These are phyloP conservation scores for Lactarius tabidus DNA, from an alignment of 768 basidiomycete genomes.

Conservation along the genomic window DNA sequence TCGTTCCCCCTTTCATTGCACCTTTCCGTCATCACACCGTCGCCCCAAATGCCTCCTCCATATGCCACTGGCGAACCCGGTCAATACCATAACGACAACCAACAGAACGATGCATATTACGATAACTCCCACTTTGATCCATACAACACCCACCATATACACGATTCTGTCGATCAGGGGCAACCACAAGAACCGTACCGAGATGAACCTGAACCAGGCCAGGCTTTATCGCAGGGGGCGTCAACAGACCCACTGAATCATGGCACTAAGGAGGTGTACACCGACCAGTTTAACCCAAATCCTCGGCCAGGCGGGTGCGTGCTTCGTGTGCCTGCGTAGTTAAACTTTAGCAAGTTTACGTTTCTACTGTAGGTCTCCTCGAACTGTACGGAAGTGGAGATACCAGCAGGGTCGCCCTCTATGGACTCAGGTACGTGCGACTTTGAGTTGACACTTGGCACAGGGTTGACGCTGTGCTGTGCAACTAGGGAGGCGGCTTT, in stretches of 20 bases:
- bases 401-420: constrained; percentile 23
- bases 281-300: not conserved
- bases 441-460: not conserved
- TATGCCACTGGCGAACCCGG: not conserved
- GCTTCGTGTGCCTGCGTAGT: not conserved
- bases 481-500: constrained; percentile 55
- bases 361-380: constrained; percentile 1
- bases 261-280: constrained; percentile 6
- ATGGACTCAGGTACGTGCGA: constrained; percentile 24
- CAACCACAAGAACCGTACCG: constrained; percentile 32
- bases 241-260: not conserved
- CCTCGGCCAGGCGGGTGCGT: constrained; percentile 7
- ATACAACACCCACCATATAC: constrained; percentile 37
- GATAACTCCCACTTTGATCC: constrained; percentile 45
- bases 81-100: not conserved
- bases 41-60: constrained; percentile 7
- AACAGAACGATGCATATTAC: constrained; percentile 6
- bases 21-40: not conserved
- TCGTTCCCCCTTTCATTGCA: not conserved
- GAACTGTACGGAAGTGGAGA: constrained; percentile 19
- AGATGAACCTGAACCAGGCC: constrained; percentile 28
- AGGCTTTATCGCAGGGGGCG: not conserved
- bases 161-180: constrained; percentile 52
- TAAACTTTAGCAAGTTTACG: not conserved
- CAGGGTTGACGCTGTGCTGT: constrained; percentile 32